These are phyloP conservation scores for Coemansia asiatica DNA, from an alignment of 192 early-diverging fungal genomes.

Conservation along the genomic window DNA sequence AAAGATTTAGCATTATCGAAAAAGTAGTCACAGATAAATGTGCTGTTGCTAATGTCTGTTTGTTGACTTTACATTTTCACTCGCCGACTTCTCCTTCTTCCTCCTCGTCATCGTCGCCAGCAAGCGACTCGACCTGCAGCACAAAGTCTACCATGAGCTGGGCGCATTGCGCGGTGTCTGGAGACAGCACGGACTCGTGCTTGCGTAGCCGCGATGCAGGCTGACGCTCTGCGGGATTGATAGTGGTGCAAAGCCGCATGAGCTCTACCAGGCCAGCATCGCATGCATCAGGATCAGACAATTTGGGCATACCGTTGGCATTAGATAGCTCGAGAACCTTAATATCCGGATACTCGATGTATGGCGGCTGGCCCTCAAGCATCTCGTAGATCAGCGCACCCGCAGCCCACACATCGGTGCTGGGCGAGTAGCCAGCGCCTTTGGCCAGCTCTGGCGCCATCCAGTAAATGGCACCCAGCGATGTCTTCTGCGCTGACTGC, in stretches of 20 bases:
- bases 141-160: conserved; percentile 54
- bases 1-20: neutral
- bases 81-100: conserved; percentile 12
- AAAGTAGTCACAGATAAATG: neutral
- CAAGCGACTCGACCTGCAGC: conserved; percentile 46
- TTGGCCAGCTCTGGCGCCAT: conserved; percentile 56
- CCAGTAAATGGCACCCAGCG: conserved; percentile 57
- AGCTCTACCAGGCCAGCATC: conserved; percentile 34
- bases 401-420: conserved; percentile 54
- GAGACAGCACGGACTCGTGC: conserved; percentile 35
- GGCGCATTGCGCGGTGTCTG: conserved; percentile 34
- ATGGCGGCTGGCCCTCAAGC: conserved; percentile 57
- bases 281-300: conserved; percentile 22
- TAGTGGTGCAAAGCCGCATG: conserved; percentile 37
- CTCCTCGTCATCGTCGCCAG: conserved; percentile 27
- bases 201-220: conserved; percentile 46
- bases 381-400: conserved; percentile 54
- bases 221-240: conserved; percentile 27
- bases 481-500: conserved; percentile 34
- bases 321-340: conserved; percentile 55
- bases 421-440: conserved; percentile 47
- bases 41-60: too few relatives aligned
- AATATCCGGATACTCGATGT: conserved; percentile 56
- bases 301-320: conserved; percentile 45
- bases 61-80: neutral